Conservation (phyloP, 805 yeast species). For the Huiozyma sinensis region DNA sequence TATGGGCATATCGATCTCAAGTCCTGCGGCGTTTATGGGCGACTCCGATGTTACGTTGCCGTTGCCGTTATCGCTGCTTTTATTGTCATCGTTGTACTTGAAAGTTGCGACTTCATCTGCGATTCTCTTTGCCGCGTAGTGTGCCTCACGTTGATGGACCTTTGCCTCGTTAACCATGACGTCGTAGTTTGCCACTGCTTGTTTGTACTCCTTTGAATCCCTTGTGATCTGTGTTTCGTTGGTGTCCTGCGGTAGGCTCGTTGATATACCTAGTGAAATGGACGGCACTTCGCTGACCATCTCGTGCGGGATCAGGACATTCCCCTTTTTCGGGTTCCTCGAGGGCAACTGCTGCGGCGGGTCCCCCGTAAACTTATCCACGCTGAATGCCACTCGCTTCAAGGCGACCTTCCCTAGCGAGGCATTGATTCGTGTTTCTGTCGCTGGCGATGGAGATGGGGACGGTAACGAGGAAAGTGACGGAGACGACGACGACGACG, state of each 20-base stretch:
- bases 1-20: conserved; percentile 58
- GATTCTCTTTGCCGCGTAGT: conserved; percentile 55
- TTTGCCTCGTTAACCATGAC: conserved; percentile 48
- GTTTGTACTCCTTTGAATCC: conserved; percentile 34
- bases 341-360: conserved; percentile 95
- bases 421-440: background rate
- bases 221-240: conserved; percentile 12
- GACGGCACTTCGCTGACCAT: conserved; percentile 47
- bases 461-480: conserved; percentile 5
- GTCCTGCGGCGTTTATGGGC: background rate
- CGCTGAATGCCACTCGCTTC: conserved; percentile 64
- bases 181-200: conserved; percentile 50
- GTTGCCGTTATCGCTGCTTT: background rate
- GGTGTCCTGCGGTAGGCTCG: conserved; percentile 8
- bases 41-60: background rate
- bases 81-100: conserved; percentile 16
- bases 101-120: conserved; percentile 51
- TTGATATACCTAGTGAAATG: conserved; percentile 57
- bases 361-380: conserved; percentile 60
- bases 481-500: conserved; percentile 1
- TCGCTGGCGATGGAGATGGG: background rate
- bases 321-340: conserved; percentile 68
- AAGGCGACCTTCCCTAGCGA: conserved; percentile 26
- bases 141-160: conserved; percentile 69
- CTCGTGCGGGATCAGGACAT: conserved; percentile 63